phyloP scores from a whole-genome alignment of 352 stramenopile species.

The Phytophthora hybrid region DNA sequence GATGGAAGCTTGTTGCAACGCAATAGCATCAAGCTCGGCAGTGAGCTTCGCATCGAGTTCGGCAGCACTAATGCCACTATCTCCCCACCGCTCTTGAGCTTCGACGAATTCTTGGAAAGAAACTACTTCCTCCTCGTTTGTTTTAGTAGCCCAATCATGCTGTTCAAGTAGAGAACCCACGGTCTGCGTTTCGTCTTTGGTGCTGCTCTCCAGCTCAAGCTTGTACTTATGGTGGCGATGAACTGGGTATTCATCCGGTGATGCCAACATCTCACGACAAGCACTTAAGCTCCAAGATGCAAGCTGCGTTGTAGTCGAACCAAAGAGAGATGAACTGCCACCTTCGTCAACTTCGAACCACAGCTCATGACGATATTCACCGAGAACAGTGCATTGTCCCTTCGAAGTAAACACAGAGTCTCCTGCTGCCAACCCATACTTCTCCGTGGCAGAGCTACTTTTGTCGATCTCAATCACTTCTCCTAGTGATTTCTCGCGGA shows the following conservation, averaged over 20 bases:
- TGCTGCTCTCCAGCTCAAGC: constrained; percentile 15
- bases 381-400: constrained; percentile 68
- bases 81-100: constrained; percentile 25
- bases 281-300: constrained; percentile 59
- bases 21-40: constrained; percentile 35
- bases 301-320: constrained; percentile 12
- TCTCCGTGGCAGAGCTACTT: constrained; percentile 28
- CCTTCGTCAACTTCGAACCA: constrained; percentile 67
- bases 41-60: constrained; percentile 41
- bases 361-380: constrained; percentile 66
- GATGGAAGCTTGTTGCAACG: constrained; percentile 24
- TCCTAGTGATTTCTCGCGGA: constrained; percentile 47
- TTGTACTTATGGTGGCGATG: constrained; percentile 41
- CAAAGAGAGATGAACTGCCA: constrained; percentile 15
- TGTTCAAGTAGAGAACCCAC: not conserved
- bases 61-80: constrained; percentile 1
- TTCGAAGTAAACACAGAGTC: constrained; percentile 72
- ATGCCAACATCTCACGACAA: constrained; percentile 57
- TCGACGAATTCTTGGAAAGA: constrained; percentile 32
- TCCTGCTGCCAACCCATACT: constrained; percentile 53
- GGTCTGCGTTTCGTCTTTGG: not conserved
- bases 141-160: not conserved
- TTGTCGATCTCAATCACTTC: constrained; percentile 49
- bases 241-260: constrained; percentile 55
- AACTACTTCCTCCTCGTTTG: constrained; percentile 6